These are phyloP conservation scores for Allomyces macrogynus DNA, from an alignment of 192 early-diverging fungal species.

Conservation along the genomic window DNA sequence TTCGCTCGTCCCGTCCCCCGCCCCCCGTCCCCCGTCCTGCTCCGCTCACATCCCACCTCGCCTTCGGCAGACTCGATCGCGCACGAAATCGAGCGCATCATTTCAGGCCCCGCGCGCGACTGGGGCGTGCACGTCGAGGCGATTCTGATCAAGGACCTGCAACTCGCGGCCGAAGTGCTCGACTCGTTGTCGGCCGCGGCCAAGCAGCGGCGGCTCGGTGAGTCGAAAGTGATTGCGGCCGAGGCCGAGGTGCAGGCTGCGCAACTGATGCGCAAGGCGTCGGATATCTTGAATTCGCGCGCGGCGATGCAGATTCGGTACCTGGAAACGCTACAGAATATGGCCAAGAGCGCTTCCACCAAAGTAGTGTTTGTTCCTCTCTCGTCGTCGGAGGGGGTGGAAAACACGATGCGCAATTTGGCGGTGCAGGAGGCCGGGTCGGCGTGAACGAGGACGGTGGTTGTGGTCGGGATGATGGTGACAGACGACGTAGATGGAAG, in stretches of 20 bases:
- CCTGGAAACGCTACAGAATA: conserved; percentile 60
- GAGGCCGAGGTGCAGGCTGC: conserved; percentile 69
- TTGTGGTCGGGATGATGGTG: no score
- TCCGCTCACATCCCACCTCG: no score
- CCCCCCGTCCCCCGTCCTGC: no score
- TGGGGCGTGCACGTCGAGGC: conserved; percentile 67
- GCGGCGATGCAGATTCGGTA: conserved; percentile 76
- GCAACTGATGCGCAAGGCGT: conserved; percentile 76
- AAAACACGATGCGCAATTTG: no score
- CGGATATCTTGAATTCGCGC: conserved; percentile 71
- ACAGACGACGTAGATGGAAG: no score
- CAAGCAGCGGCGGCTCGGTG: conserved; percentile 69
- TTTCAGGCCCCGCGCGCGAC: conserved; percentile 46
- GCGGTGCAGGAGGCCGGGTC: neutral
- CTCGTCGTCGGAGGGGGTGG: no score
- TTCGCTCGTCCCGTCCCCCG: no score
- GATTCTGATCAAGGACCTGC: conserved; percentile 73
- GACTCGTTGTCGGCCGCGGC: conserved; percentile 69
- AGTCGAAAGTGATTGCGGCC: conserved; percentile 79
- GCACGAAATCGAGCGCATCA: conserved; percentile 61
- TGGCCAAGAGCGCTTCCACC: conserved; percentile 40
- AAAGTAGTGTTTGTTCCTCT: conserved; percentile 52
- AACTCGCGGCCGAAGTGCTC: conserved; percentile 53
- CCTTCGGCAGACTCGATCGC: conserved; percentile 41
- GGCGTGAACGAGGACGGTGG: no score